Percentiles rank a stretch among this genome's conserved stretches.
Conservation (phyloP, 169 alveolate species). For the Condylostoma magnum region DNA sequence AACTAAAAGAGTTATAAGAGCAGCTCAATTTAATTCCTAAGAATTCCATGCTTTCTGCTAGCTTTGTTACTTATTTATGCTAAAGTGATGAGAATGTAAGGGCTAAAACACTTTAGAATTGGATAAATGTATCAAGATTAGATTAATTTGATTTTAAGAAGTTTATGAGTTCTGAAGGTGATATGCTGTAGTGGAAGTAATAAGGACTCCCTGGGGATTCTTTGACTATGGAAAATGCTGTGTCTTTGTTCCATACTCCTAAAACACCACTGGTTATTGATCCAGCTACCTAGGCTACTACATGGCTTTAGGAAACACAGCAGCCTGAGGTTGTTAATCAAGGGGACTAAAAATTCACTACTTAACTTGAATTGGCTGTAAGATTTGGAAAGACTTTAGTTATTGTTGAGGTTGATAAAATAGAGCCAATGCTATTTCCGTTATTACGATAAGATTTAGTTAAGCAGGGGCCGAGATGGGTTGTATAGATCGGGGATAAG, state of each 20-base stretch:
- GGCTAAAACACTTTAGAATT: constrained; percentile 56
- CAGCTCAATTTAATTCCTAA: constrained; percentile 75
- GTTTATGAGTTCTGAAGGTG: constrained; percentile 83
- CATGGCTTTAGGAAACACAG: constrained; percentile 79
- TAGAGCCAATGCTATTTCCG: constrained; percentile 87
- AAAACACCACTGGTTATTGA: constrained; percentile 87
- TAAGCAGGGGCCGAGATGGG: constrained; percentile 90
- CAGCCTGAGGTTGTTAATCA: constrained; percentile 60
- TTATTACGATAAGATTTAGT: constrained; percentile 83
- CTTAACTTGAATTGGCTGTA: constrained; percentile 85
- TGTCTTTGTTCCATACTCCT: constrained; percentile 64
- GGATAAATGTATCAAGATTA: constrained; percentile 59
- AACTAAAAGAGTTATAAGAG: constrained; percentile 65
- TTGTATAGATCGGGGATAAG: constrained; percentile 88
- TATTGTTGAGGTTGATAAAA: constrained; percentile 85
- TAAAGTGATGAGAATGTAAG: constrained; percentile 77
- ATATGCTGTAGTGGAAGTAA: constrained; percentile 85
- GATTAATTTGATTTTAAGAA: constrained; percentile 54
- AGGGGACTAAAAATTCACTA: constrained; percentile 80
- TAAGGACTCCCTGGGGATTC: constrained; percentile 90
- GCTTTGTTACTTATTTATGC: constrained; percentile 81
- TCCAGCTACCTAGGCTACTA: constrained; percentile 89
- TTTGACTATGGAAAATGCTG: constrained; percentile 87
- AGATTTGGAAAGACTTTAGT: constrained; percentile 89
- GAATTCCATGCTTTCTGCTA: constrained; percentile 80